These are phyloP conservation scores for Stagonosporopsis cucurbitacearum DNA, from an alignment of 2,329 filamentous ascomycete species.

Conservation along the genomic window DNA sequence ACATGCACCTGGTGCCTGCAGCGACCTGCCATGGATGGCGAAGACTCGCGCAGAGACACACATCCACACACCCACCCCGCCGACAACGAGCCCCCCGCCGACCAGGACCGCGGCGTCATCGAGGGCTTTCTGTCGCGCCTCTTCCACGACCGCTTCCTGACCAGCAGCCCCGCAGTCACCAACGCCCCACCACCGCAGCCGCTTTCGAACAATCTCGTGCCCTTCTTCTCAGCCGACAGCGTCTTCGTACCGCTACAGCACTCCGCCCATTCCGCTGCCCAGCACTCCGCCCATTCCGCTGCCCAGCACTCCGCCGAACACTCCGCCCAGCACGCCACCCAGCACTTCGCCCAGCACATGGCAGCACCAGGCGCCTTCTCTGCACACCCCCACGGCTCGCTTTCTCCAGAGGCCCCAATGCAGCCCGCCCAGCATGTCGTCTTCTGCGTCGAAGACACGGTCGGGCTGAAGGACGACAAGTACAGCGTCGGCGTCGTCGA, in stretches of 20 bases:
- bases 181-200: slow-evolving; percentile 21
- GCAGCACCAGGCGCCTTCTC: neutral
- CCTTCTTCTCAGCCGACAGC: slow-evolving; percentile 33
- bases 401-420: slow-evolving; percentile 14
- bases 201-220: slow-evolving; percentile 25
- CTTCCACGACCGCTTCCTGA: slow-evolving; percentile 33
- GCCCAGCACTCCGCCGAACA: neutral
- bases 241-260: slow-evolving; percentile 15
- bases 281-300: neutral
- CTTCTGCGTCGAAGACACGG: slow-evolving; percentile 53
- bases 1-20: slow-evolving; percentile 22
- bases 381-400: neutral
- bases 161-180: slow-evolving; percentile 24
- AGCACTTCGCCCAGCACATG: neutral
- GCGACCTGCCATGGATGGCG: slow-evolving; percentile 22
- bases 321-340: neutral
- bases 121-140: slow-evolving; percentile 31
- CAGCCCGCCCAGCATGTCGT: slow-evolving; percentile 31
- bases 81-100: slow-evolving; percentile 9
- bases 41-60: neutral
- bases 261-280: neutral
- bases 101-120: slow-evolving; percentile 10
- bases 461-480: slow-evolving; percentile 49
- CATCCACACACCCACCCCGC: slow-evolving; percentile 1
- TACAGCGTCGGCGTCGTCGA: slow-evolving; percentile 55